Conservation (phyloP, 441 rosid genomes). For the Populus hybrid region DNA sequence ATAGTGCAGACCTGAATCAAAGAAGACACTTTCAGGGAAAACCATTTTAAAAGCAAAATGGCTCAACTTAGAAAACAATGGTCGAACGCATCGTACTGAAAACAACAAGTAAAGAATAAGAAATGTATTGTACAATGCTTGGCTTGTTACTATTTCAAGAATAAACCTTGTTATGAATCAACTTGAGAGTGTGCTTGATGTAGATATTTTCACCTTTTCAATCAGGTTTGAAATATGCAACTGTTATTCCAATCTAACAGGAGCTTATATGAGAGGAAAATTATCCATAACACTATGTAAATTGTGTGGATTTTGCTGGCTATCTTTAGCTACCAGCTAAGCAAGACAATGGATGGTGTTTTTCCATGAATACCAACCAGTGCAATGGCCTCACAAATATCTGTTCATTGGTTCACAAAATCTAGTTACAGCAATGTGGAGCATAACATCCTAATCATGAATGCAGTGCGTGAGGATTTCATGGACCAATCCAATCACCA, state of each 20-base stretch:
- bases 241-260: background rate
- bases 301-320: background rate
- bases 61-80: background rate
- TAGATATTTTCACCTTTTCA: background rate
- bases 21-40: slow-evolving; percentile 14
- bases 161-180: background rate
- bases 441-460: background rate
- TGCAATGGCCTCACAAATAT: background rate
- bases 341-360: background rate
- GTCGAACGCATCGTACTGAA: background rate
- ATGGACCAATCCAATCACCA: background rate
- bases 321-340: background rate
- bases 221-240: background rate
- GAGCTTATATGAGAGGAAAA: background rate
- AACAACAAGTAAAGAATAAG: background rate
- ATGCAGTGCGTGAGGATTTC: background rate
- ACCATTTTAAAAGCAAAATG: background rate
- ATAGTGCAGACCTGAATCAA: slow-evolving; percentile 48
- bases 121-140: background rate
- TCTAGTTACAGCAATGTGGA: background rate
- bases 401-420: background rate
- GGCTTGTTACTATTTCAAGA: background rate
- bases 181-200: background rate
- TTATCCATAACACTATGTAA: background rate
- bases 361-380: background rate